Evolutionary conservation across 2,329 filamentous ascomycete genomes (phyloP).

Genomic region (Penicillium sp.): DNA sequence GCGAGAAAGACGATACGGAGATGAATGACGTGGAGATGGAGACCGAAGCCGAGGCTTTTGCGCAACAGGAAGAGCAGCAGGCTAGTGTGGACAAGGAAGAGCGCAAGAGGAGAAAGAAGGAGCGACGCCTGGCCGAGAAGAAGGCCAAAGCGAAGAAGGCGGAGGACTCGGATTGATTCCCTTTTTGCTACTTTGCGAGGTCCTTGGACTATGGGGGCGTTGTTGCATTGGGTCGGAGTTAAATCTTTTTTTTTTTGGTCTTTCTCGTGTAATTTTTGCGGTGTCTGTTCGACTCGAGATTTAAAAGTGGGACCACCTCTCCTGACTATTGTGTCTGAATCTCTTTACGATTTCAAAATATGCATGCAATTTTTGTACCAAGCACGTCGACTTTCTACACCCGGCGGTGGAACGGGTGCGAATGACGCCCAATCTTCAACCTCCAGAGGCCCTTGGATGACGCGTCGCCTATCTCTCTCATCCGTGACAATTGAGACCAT

Average conservation of each 20-base stretch:
- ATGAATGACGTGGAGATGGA: slow-evolving; percentile 39
- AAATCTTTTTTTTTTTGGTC: slow-evolving; percentile 6
- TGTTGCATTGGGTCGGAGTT: slow-evolving; percentile 25
- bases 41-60: slow-evolving; percentile 32
- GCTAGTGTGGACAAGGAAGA: slow-evolving; percentile 47
- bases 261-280: too few species aligned
- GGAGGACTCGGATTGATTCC: slow-evolving; percentile 19
- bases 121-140: slow-evolving; percentile 43
- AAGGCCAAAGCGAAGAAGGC: slow-evolving; percentile 33
- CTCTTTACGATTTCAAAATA: too few species aligned
- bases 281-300: too few species aligned
- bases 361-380: too few species aligned
- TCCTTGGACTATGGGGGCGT: slow-evolving; percentile 18
- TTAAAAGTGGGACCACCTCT: too few species aligned
- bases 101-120: slow-evolving; percentile 52
- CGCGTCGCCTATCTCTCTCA: neutral
- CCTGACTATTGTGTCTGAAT: too few species aligned
- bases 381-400: too few species aligned
- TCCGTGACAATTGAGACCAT: neutral
- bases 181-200: slow-evolving; percentile 4
- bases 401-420: too few species aligned
- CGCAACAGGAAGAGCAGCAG: slow-evolving; percentile 36
- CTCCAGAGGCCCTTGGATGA: too few species aligned
- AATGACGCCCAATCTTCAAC: too few species aligned
- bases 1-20: slow-evolving; percentile 37